Percentiles rank a stretch among this genome's conserved stretches.
These are phyloP conservation scores for Ceratocystis harringtonii DNA, from an alignment of 2,329 filamentous ascomycete species.

Conservation along the genomic window DNA sequence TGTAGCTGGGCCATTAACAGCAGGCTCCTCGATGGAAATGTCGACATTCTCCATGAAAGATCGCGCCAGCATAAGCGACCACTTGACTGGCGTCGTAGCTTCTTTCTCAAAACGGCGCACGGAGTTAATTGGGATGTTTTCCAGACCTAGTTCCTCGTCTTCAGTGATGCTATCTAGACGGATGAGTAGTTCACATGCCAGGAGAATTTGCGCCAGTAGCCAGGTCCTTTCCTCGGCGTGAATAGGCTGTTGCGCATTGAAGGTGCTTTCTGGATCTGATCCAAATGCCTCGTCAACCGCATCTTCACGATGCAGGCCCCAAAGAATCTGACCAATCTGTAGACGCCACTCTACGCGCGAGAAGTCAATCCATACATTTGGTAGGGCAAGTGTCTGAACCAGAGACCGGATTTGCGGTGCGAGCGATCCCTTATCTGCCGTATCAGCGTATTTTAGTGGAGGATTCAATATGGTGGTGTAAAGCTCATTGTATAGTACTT, in stretches of 20 bases:
- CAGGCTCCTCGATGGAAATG: conserved; percentile 32
- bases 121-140: conserved; percentile 39
- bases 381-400: conserved; percentile 47
- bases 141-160: conserved; percentile 40
- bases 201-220: conserved; percentile 49
- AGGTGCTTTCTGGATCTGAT: conserved; percentile 34
- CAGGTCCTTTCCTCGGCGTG: conserved; percentile 47
- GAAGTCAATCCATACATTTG: conserved; percentile 61
- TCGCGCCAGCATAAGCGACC: conserved; percentile 49
- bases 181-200: conserved; percentile 50
- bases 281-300: conserved; percentile 26
- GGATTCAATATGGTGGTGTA: conserved; percentile 46
- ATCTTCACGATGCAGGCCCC: conserved; percentile 41
- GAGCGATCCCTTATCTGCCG: conserved; percentile 45
- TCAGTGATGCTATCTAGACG: conserved; percentile 48
- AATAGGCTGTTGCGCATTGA: conserved; percentile 27
- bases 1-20: conserved; percentile 7
- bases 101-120: conserved; percentile 47
- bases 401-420: conserved; percentile 56
- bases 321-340: conserved; percentile 55
- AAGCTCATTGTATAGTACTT: conserved; percentile 45
- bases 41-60: conserved; percentile 55
- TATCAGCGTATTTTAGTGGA: conserved; percentile 40
- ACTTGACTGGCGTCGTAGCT: conserved; percentile 47
- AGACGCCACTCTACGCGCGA: conserved; percentile 62